Conservation (phyloP, 257 asterid species). For the Buddleja alternifolia region DNA sequence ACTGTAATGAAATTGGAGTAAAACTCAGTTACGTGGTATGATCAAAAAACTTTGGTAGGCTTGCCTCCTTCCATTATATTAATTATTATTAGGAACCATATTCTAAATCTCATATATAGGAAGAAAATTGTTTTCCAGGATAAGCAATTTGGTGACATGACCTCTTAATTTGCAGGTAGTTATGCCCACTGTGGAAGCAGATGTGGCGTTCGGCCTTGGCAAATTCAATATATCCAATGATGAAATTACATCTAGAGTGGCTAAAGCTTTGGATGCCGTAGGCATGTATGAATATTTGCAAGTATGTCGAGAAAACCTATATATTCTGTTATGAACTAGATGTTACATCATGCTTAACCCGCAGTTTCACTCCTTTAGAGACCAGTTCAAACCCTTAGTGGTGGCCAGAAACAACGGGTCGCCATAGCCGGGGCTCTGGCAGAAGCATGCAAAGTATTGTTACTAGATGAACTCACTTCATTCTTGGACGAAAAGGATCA, state of each 20-base stretch:
- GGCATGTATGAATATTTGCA: slow-evolving; percentile 86
- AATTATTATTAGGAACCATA: neutral
- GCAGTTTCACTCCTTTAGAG: slow-evolving; percentile 48
- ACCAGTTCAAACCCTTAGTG: slow-evolving; percentile 96
- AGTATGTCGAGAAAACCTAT: slow-evolving; percentile 47
- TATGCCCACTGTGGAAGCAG: slow-evolving; percentile 99
- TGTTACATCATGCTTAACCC: slow-evolving; percentile 13
- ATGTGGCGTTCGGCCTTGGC: slow-evolving; percentile 97
- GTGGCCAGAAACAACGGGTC: slow-evolving; percentile 99
- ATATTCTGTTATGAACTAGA: slow-evolving; percentile 14
- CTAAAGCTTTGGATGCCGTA: slow-evolving; percentile 78
- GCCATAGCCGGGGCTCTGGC: slow-evolving; percentile 99
- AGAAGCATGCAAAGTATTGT: slow-evolving; percentile 85
- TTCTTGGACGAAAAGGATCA: slow-evolving; percentile 95
- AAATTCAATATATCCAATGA: slow-evolving; percentile 52
- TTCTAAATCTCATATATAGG: neutral
- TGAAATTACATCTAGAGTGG: slow-evolving; percentile 70
- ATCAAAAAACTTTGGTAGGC: neutral
- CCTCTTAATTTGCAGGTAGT: slow-evolving; percentile 67
- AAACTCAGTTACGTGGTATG: neutral
- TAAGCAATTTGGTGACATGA: slow-evolving; percentile 9
- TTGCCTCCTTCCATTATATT: neutral
- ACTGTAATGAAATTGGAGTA: neutral
- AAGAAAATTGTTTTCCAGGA: neutral
- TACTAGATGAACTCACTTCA: slow-evolving; percentile 95